Evolutionary conservation across 306 rosid genomes (phyloP).

Genomic region (Ziziphus jujuba): DNA sequence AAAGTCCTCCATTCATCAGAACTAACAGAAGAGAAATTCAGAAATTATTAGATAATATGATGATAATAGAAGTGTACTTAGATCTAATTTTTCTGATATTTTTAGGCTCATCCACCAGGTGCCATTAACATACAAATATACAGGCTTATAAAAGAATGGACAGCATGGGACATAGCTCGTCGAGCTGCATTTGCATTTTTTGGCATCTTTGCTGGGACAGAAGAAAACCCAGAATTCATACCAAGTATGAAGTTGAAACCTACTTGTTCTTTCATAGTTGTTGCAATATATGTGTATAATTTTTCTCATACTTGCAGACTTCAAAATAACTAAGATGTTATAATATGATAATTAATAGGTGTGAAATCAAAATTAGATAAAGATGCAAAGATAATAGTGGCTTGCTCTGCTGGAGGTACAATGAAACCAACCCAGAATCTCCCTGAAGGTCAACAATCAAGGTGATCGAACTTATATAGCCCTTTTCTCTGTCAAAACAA

Average conservation of each 20-base stretch:
- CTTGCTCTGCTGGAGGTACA: conserved; percentile 89
- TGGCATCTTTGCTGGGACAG: conserved; percentile 94
- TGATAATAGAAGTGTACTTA: background rate
- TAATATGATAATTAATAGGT: conserved; percentile 41
- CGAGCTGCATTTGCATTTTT: conserved; percentile 98
- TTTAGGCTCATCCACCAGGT: conserved; percentile 83
- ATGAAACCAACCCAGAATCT: conserved; percentile 92
- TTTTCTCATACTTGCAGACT: conserved; percentile 5
- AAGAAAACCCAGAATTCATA: conserved; percentile 94
- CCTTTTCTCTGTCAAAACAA: background rate
- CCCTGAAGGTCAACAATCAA: conserved; percentile 96
- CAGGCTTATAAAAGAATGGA: conserved; percentile 98
- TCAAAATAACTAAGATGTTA: conserved; percentile 9
- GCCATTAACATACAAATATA: conserved; percentile 92
- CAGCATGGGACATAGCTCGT: conserved; percentile 98
- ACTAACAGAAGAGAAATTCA: background rate
- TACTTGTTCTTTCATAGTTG: background rate
- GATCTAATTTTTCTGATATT: conserved; percentile 6
- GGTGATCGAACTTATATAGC: conserved; percentile 32
- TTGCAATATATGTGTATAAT: too few species aligned
- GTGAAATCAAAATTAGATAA: conserved; percentile 73
- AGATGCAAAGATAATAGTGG: conserved; percentile 82
- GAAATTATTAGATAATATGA: conserved; percentile 1
- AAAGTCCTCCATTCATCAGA: background rate
- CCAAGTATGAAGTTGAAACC: conserved; percentile 41